A percentile compares a stretch with the other conserved stretches of the same genome.
phyloP scores from a whole-genome alignment of 164 flowering plant species.

The Akebia trifoliata region DNA sequence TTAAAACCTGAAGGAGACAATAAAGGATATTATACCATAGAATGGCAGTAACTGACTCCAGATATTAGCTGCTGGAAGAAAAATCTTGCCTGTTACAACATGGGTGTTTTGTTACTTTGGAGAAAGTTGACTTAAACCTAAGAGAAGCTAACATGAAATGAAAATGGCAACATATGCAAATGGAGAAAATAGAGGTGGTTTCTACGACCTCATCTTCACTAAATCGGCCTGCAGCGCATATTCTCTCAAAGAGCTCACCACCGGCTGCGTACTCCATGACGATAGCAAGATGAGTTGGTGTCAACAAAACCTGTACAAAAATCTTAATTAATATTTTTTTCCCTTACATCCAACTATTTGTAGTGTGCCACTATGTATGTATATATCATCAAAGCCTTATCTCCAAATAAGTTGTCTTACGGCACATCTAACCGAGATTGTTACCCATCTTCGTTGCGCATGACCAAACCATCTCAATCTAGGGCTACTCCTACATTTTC shows the following conservation, averaged over 20 bases:
- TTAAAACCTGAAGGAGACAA: not conserved
- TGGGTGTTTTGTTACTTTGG: not conserved
- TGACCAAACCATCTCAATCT: no score
- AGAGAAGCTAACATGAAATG: not conserved
- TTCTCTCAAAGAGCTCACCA: slow-evolving; percentile 66
- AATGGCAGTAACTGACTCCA: slow-evolving; percentile 67
- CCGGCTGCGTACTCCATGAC: slow-evolving; percentile 86
- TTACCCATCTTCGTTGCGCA: no score
- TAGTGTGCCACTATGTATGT: not conserved
- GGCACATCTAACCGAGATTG: no score
- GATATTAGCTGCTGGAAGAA: slow-evolving; percentile 71
- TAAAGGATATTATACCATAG: slow-evolving; percentile 33
- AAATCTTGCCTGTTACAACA: slow-evolving; percentile 55
- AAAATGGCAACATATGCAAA: slow-evolving; percentile 1
- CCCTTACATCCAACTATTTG: not conserved
- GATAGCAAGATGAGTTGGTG: slow-evolving; percentile 60
- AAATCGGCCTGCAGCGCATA: slow-evolving; percentile 71
- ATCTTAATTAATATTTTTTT: not conserved
- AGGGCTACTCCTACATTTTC: no score
- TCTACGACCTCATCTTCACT: slow-evolving; percentile 68
- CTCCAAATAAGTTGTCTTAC: no score
- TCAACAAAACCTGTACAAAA: slow-evolving; percentile 43
- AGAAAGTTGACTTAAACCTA: not conserved
- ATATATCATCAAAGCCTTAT: not conserved
- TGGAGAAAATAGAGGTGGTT: not conserved